Evolutionary conservation across 2,329 filamentous ascomycete genomes (phyloP).

Genomic region (Penicillium sp.): DNA sequence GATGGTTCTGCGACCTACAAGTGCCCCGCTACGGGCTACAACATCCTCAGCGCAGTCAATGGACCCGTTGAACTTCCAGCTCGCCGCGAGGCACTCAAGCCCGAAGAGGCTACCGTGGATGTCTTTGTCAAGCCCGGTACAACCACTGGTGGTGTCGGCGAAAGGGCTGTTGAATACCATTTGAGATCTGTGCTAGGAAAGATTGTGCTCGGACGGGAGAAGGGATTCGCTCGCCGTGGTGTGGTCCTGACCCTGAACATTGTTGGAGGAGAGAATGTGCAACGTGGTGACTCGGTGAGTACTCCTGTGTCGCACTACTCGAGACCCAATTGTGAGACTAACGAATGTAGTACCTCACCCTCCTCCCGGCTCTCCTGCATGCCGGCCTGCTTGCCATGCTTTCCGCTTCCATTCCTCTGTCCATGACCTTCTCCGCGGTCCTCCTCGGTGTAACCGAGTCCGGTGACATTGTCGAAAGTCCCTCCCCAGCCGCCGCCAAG

Average conservation of each 20-base stretch:
- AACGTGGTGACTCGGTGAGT: constrained; percentile 43
- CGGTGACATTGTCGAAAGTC: constrained; percentile 56
- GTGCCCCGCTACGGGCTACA: constrained; percentile 62
- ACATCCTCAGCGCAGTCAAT: constrained; percentile 82
- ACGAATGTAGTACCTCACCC: constrained; percentile 66
- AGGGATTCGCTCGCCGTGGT: constrained; percentile 42
- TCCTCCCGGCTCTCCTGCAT: constrained; percentile 81
- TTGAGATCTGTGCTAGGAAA: constrained; percentile 39
- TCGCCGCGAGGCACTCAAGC: constrained; percentile 77
- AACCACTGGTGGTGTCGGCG: constrained; percentile 80
- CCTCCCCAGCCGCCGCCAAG: constrained; percentile 63
- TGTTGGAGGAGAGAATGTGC: constrained; percentile 35
- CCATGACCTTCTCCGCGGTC: constrained; percentile 67
- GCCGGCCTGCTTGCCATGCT: constrained; percentile 76
- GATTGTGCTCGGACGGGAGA: constrained; percentile 46
- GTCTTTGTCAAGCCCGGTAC: constrained; percentile 84
- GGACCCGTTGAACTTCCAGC: constrained; percentile 83
- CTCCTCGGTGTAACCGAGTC: constrained; percentile 59
- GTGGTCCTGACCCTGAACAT: constrained; percentile 47
- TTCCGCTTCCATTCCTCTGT: constrained; percentile 79
- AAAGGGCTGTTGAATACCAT: constrained; percentile 75
- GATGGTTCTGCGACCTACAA: constrained; percentile 46
- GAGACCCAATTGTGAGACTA: constrained; percentile 7
- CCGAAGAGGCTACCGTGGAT: constrained; percentile 87
- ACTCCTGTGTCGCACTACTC: neutral